These are phyloP conservation scores for Suhomyces kilbournensis DNA, from an alignment of 805 yeast genomes.

Conservation along the genomic window DNA sequence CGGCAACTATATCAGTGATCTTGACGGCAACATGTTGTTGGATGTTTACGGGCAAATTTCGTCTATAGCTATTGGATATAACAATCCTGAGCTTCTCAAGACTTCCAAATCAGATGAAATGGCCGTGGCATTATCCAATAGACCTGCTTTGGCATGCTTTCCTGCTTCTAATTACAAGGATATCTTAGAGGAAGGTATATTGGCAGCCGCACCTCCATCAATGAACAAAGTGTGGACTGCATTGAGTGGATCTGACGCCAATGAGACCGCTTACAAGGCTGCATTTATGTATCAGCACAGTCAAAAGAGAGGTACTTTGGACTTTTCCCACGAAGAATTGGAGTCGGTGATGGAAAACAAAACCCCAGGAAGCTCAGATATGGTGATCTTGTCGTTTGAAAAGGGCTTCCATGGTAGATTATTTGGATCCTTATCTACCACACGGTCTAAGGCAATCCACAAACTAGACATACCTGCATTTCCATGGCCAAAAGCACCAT, in stretches of 20 bases:
- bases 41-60: conserved; percentile 45
- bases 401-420: conserved; percentile 57
- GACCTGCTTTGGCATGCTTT: conserved; percentile 46
- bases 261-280: conserved; percentile 69
- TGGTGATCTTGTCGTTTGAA: conserved; percentile 52
- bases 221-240: conserved; percentile 62
- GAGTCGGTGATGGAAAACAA: conserved; percentile 48
- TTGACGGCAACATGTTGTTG: conserved; percentile 39
- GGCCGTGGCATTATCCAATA: conserved; percentile 39
- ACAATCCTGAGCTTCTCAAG: conserved; percentile 38
- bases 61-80: conserved; percentile 43
- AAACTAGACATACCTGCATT: conserved; percentile 60
- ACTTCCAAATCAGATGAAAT: conserved; percentile 40
- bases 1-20: conserved; percentile 42
- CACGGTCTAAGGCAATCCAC: conserved; percentile 56
- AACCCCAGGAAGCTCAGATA: conserved; percentile 52
- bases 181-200: conserved; percentile 47
- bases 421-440: conserved; percentile 54
- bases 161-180: conserved; percentile 36
- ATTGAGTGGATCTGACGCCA: conserved; percentile 65
- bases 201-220: conserved; percentile 66
- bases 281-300: conserved; percentile 65
- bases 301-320: conserved; percentile 46
- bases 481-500: conserved; percentile 55
- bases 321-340: conserved; percentile 46